Evolutionary conservation across 257 asterid genomes (phyloP), one percentile per base, ranked within the genome.

Genomic region (Solanum chilense): DNA sequence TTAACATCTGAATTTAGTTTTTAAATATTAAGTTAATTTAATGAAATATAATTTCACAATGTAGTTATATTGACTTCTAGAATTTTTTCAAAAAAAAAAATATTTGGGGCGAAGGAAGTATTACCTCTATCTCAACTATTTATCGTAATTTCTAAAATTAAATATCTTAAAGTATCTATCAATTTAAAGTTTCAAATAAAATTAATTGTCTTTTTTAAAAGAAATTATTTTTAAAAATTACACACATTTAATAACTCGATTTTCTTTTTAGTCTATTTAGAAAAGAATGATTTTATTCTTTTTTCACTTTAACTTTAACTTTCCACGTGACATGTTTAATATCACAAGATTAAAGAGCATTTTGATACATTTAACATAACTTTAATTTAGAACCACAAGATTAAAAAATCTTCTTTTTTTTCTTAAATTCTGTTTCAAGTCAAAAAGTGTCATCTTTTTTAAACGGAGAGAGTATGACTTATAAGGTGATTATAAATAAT

Each of bases 401-500:
- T 33, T 33, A 33, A 33, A 31, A 3, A 31, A 3, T 31, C 35
- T 31, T 3, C 35, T 33, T 33, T 33, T 33, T 31, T 33, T 33
- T 29, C 1, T 33, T 0, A 33, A 3, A 33, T 1, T 33, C 5
- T 3, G 0, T 0, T 33, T 3, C 4, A 3, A 33, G 0, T 33
- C 35, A 33, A 33, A 33, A 1, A 0, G 3, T 0, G 0, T 33
- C 35, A 3, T 3, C 0, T 33, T 33, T 33, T 33, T 33, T 0
- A 33, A 33, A 33, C 5, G 5, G 5, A 4, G 1, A 0, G 35
- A 33, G 0, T 33, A 33, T 35, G 0, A 35, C 0, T 35, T 5
- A 1, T 35, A 0, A 35, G 39, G 39, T 35, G 39, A 35, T 35
- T 35, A 35, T 35, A 35, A 35, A 35, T 35, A 35, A 35, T 1